phyloP scores from a whole-genome alignment of 495 filamentous ascomycete species.

The Aspergillus biplanus region DNA sequence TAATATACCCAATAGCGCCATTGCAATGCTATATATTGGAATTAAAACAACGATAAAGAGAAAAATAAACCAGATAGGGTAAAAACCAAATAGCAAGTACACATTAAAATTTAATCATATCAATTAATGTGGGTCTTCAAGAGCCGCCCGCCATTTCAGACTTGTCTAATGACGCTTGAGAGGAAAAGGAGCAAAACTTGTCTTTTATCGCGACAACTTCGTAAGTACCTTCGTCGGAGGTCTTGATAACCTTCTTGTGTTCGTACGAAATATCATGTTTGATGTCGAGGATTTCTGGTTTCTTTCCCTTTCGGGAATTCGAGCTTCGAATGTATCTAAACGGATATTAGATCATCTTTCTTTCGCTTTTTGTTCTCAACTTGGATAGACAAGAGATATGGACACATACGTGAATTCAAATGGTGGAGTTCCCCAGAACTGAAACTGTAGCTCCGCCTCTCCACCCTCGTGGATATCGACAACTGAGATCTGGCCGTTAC shows the following conservation, averaged over 20 bases:
- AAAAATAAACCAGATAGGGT: conserved; percentile 8
- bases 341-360: conserved; percentile 16
- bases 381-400: neutral
- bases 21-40: conserved; percentile 42
- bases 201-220: conserved; percentile 96
- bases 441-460: conserved; percentile 87
- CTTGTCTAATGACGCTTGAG: conserved; percentile 55
- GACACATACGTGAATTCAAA: conserved; percentile 85
- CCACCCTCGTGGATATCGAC: conserved; percentile 97
- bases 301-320: conserved; percentile 75
- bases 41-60: conserved; percentile 1
- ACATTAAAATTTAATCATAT: conserved; percentile 28
- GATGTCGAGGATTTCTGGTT: conserved; percentile 81
- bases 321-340: conserved; percentile 81
- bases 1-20: conserved; percentile 34
- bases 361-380: neutral
- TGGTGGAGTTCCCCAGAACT: conserved; percentile 92
- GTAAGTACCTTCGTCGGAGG: conserved; percentile 92
- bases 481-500: conserved; percentile 72
- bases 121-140: conserved; percentile 26
- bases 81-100: conserved; percentile 23
- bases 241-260: conserved; percentile 75
- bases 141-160: conserved; percentile 37
- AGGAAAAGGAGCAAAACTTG: conserved; percentile 82
- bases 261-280: conserved; percentile 82